Conservation (phyloP, 108 stramenopile genomes). For the Mediolabrus comicus region DNA sequence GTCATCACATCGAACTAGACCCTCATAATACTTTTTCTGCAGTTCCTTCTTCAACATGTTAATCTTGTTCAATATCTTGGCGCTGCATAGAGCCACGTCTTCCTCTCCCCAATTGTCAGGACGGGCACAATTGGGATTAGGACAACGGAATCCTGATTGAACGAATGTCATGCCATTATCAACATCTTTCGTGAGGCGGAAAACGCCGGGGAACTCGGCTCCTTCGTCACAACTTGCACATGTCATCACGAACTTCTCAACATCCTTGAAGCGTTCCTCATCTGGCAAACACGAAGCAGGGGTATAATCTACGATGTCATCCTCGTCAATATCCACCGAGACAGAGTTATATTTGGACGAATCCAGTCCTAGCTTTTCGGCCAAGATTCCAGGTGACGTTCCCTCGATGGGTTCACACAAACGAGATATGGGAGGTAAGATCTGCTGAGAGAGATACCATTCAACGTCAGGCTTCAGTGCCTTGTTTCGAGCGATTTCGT, state of each 20-base stretch:
- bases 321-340: constrained; percentile 58
- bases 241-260: constrained; percentile 68
- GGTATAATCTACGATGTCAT: constrained; percentile 75
- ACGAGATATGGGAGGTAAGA: constrained; percentile 95
- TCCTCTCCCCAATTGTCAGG: constrained; percentile 70
- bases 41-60: constrained; percentile 37
- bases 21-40: constrained; percentile 66
- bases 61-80: constrained; percentile 61
- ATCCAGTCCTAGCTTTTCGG: constrained; percentile 79
- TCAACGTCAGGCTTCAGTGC: constrained; percentile 86
- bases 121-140: constrained; percentile 46
- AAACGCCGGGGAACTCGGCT: constrained; percentile 71
- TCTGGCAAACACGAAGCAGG: constrained; percentile 74
- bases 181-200: constrained; percentile 40
- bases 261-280: constrained; percentile 81
- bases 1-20: constrained; percentile 75
- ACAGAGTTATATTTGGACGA: constrained; percentile 58
- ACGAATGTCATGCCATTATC: constrained; percentile 48
- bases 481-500: constrained; percentile 84
- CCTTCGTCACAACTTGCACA: constrained; percentile 59
- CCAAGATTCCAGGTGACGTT: constrained; percentile 72
- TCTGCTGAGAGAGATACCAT: constrained; percentile 98
- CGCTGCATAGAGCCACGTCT: constrained; percentile 53
- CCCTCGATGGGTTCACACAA: constrained; percentile 99
- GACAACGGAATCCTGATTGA: constrained; percentile 49